Evolutionary conservation across 345 rosid genomes (phyloP).

Genomic region (Rhodamnia argentea): DNA sequence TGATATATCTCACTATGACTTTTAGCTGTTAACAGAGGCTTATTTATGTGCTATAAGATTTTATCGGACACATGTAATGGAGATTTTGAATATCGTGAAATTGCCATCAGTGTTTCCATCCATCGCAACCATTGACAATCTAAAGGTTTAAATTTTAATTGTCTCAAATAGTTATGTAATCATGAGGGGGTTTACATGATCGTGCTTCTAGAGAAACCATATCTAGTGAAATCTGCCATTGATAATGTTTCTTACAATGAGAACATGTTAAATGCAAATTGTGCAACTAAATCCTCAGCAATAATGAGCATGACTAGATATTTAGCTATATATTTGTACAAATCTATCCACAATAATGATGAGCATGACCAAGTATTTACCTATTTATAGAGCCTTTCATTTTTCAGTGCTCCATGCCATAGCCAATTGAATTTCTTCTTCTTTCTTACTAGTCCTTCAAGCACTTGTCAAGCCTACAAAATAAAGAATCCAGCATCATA

Average conservation of each 20-base stretch:
- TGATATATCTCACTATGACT: accelerated
- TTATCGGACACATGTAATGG: neutral
- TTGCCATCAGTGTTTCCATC: neutral
- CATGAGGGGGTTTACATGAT: neutral
- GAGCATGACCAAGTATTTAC: neutral
- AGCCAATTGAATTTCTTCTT: neutral
- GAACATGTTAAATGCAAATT: neutral
- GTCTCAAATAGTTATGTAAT: neutral
- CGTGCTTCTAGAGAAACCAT: neutral
- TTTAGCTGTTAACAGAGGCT: neutral
- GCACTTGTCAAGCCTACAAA: neutral
- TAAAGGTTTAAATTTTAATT: neutral
- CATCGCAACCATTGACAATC: neutral
- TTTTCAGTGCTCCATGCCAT: too few relatives aligned
- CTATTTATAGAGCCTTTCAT: neutral
- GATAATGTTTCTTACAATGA: neutral
- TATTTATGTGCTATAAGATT: neutral
- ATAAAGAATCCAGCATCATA: neutral
- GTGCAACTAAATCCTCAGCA: neutral
- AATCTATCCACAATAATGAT: neutral
- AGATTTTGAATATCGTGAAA: neutral
- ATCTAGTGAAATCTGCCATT: neutral
- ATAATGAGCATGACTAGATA: neutral
- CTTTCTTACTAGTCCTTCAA: neutral
- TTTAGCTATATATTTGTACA: neutral